Evolutionary conservation across 2,329 filamentous ascomycete genomes (phyloP).

Genomic region (Penicillium hordei): DNA sequence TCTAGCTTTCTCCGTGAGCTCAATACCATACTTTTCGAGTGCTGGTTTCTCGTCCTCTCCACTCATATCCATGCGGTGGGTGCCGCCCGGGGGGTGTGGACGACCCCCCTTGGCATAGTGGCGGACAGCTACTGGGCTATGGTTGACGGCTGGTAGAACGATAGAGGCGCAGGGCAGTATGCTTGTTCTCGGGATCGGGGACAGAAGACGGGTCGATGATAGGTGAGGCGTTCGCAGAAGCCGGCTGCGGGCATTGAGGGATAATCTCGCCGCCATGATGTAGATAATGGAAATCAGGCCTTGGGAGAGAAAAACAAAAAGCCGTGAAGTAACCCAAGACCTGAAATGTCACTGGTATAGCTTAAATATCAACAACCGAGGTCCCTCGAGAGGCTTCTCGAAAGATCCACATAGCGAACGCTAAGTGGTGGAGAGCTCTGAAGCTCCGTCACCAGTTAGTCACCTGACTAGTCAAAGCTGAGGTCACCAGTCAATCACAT

Average conservation of each 20-base stretch:
- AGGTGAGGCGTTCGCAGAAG: slow-evolving; percentile 30
- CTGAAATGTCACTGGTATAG: background rate
- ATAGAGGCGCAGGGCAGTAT: slow-evolving; percentile 21
- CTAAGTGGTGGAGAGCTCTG: slow-evolving; percentile 30
- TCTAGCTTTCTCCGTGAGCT: slow-evolving; percentile 80
- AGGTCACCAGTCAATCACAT: slow-evolving; percentile 1
- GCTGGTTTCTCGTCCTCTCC: slow-evolving; percentile 77
- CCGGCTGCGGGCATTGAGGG: slow-evolving; percentile 30
- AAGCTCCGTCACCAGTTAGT: slow-evolving; percentile 30
- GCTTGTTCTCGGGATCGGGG: slow-evolving; percentile 22
- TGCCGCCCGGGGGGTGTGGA: slow-evolving; percentile 86
- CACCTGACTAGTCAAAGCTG: background rate
- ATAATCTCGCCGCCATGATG: slow-evolving; percentile 37
- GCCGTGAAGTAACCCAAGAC: background rate
- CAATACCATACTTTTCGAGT: slow-evolving; percentile 85
- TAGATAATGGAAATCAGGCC: background rate
- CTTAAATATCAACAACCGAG: slow-evolving; percentile 14
- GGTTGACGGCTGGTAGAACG: slow-evolving; percentile 11
- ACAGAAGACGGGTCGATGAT: slow-evolving; percentile 22
- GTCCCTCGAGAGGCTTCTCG: slow-evolving; percentile 35
- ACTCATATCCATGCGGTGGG: slow-evolving; percentile 88
- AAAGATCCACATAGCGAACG: slow-evolving; percentile 35
- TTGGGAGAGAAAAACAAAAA: background rate
- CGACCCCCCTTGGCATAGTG: slow-evolving; percentile 60
- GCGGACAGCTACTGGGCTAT: slow-evolving; percentile 25